Evolutionary conservation across 805 yeast species (phyloP).

Genomic region (Wickerhamiella siamensis): DNA sequence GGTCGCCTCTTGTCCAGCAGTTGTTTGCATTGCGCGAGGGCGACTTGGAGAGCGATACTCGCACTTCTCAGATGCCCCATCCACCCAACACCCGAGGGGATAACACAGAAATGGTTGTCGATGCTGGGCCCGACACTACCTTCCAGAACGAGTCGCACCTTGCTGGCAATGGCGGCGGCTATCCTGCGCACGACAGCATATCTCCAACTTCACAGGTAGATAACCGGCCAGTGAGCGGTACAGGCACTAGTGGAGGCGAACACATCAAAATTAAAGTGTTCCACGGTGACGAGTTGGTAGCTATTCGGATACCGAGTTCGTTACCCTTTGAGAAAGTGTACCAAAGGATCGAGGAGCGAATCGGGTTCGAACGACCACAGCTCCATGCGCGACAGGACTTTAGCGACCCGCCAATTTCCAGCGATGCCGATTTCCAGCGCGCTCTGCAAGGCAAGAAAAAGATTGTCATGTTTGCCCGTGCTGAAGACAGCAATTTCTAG

Average conservation of each 20-base stretch:
- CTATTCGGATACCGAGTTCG: conserved; percentile 26
- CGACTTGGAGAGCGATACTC: conserved; percentile 36
- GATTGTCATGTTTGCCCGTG: conserved; percentile 21
- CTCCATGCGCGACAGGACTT: conserved; percentile 19
- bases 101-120: not conserved
- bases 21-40: conserved; percentile 57
- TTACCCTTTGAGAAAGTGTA: conserved; percentile 21
- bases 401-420: conserved; percentile 17
- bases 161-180: not conserved
- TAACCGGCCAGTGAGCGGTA: not conserved
- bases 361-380: conserved; percentile 19
- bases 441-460: conserved; percentile 21
- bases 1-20: conserved; percentile 48
- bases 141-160: not conserved
- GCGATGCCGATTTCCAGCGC: conserved; percentile 20
- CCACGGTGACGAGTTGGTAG: conserved; percentile 26
- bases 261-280: conserved; percentile 28
- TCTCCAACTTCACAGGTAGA: not conserved
- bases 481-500: not conserved
- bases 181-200: not conserved
- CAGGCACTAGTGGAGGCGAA: conserved; percentile 7
- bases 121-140: not conserved
- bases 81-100: conserved; percentile 17
- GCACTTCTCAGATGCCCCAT: conserved; percentile 22
- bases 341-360: conserved; percentile 22